Evolutionary conservation across 495 filamentous ascomycete genomes (phyloP).

Genomic region (Tuber aestivum): DNA sequence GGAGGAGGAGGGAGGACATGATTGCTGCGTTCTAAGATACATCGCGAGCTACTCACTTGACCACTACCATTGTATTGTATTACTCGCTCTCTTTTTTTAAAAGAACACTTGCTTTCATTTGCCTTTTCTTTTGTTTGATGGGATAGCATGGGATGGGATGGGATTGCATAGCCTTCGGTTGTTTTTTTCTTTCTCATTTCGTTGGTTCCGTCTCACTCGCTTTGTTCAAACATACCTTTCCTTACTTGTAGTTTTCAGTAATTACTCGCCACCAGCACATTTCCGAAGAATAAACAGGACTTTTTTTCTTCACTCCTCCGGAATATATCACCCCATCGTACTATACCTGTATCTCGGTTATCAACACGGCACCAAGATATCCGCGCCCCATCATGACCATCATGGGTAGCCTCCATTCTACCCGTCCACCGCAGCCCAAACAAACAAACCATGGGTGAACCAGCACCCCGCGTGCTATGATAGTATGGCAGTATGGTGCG

Average conservation of each 20-base stretch:
- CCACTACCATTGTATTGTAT: background rate
- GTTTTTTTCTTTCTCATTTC: background rate
- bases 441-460: no score
- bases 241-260: slow-evolving; percentile 6
- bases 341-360: background rate
- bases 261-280: background rate
- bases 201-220: background rate
- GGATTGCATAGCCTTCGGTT: slow-evolving; percentile 3
- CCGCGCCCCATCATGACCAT: background rate
- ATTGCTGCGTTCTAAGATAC: slow-evolving; percentile 18
- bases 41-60: background rate
- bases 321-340: background rate
- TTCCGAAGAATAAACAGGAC: background rate
- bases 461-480: no score
- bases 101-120: slow-evolving; percentile 5
- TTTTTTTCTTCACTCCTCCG: background rate
- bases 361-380: background rate
- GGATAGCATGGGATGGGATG: background rate
- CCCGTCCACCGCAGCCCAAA: no score
- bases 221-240: slow-evolving; percentile 4
- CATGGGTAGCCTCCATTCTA: no score
- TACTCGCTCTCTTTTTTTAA: background rate
- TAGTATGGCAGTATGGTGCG: no score
- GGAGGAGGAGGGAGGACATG: slow-evolving; percentile 6
- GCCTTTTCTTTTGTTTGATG: slow-evolving; percentile 11